phyloP scores from a whole-genome alignment of 2,329 filamentous ascomycete species.

The Didymella glomerata region DNA sequence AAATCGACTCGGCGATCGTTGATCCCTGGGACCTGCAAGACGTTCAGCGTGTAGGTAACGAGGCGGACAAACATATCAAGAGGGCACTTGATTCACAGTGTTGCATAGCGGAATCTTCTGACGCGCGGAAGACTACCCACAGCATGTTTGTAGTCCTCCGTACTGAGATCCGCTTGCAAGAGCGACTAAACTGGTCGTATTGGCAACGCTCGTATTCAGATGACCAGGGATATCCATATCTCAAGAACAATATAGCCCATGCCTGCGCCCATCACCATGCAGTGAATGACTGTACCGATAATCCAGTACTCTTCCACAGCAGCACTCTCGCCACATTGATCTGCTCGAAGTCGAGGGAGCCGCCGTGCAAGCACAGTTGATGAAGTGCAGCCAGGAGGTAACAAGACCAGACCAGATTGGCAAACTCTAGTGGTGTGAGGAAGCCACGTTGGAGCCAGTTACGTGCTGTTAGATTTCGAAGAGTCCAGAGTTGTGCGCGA shows the following conservation, averaged over 20 bases:
- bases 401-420: constrained; percentile 49
- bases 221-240: constrained; percentile 8
- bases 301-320: constrained; percentile 42
- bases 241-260: constrained; percentile 48
- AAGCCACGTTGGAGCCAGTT: constrained; percentile 41
- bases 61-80: constrained; percentile 19
- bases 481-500: constrained; percentile 8
- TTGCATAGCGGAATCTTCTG: constrained; percentile 30
- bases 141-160: constrained; percentile 36
- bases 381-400: constrained; percentile 52
- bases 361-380: constrained; percentile 55
- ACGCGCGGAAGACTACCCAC: constrained; percentile 31
- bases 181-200: constrained; percentile 35
- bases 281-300: constrained; percentile 38
- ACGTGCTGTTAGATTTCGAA: constrained; percentile 21
- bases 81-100: constrained; percentile 27
- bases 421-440: constrained; percentile 44
- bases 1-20: not conserved
- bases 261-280: constrained; percentile 37
- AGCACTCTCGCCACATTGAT: constrained; percentile 36
- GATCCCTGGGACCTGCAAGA: constrained; percentile 14
- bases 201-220: not conserved
- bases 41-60: constrained; percentile 20
- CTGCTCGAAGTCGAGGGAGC: constrained; percentile 51
- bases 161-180: constrained; percentile 46